These are phyloP conservation scores for Colletotrichum cordylinicola DNA, from an alignment of 2,329 filamentous ascomycete species.

Conservation along the genomic window DNA sequence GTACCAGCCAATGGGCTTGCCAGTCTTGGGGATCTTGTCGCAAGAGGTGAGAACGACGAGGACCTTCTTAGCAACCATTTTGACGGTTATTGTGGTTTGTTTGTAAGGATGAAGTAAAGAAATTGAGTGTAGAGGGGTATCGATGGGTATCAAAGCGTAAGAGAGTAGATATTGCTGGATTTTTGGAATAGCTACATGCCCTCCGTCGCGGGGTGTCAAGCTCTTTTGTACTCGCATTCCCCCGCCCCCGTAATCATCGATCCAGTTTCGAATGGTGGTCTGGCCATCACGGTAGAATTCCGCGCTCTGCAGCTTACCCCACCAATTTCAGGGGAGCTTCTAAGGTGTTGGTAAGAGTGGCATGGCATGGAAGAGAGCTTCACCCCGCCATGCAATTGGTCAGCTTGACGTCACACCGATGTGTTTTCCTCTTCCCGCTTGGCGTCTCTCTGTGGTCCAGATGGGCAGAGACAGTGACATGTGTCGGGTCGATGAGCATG, in stretches of 20 bases:
- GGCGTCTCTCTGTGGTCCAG: neutral
- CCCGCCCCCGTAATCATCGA: neutral
- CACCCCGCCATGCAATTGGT: conserved; percentile 1
- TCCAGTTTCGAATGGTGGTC: neutral
- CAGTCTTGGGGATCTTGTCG: conserved; percentile 52
- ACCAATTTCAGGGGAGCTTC: neutral
- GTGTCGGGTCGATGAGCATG: neutral
- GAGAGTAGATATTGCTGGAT: neutral
- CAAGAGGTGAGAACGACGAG: conserved; percentile 76
- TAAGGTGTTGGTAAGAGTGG: neutral
- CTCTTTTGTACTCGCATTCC: conserved; percentile 10
- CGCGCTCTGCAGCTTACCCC: neutral
- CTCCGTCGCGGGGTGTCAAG: neutral
- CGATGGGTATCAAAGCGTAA: neutral
- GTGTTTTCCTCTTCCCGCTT: neutral
- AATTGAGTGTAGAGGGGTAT: neutral
- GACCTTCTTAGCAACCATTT: conserved; percentile 61
- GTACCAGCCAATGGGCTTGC: conserved; percentile 73
- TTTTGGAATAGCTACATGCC: fast-evolving
- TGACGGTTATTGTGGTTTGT: neutral
- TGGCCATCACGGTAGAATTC: conserved; percentile 3
- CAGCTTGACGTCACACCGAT: conserved; percentile 18
- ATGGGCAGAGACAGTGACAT: neutral
- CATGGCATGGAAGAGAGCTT: neutral
- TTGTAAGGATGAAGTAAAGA: neutral